Evolutionary conservation across 2,329 filamentous ascomycete species (phyloP).

Genomic region (Apiospora rasikravindrae): DNA sequence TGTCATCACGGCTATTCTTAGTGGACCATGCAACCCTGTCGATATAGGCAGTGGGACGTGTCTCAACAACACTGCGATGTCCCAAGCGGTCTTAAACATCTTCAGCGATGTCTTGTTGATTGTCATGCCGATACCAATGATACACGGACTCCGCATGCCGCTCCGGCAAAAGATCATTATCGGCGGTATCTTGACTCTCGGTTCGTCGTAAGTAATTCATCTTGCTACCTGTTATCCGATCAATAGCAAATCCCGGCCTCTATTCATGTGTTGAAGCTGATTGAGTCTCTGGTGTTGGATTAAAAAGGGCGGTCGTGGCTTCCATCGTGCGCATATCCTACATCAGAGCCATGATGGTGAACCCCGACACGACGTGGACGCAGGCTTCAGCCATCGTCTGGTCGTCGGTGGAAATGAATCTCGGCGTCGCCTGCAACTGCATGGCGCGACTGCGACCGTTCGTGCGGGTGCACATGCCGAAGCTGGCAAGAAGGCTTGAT

Average conservation of each 20-base stretch:
- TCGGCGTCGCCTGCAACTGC: constrained; percentile 37
- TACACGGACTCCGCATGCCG: background rate
- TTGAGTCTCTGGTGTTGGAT: background rate
- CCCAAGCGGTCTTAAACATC: background rate
- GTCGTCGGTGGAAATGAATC: constrained; percentile 36
- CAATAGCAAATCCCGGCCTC: background rate
- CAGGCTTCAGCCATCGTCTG: constrained; percentile 32
- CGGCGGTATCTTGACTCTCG: background rate
- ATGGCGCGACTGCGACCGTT: constrained; percentile 34
- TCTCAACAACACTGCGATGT: background rate
- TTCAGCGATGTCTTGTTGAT: background rate
- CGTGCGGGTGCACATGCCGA: constrained; percentile 29
- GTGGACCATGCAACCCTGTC: background rate
- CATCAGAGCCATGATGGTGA: background rate
- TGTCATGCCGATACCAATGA: background rate
- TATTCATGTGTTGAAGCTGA: background rate
- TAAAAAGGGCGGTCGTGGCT: background rate
- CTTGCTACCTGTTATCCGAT: too few relatives aligned
- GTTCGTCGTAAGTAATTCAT: background rate
- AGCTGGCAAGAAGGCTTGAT: too few relatives aligned
- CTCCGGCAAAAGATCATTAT: background rate
- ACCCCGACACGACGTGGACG: constrained; percentile 32
- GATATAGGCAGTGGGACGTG: background rate
- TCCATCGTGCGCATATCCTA: background rate
- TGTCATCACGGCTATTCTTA: background rate